Conservation (phyloP, 495 filamentous ascomycete species). For the Aspergillus baeticus region DNA sequence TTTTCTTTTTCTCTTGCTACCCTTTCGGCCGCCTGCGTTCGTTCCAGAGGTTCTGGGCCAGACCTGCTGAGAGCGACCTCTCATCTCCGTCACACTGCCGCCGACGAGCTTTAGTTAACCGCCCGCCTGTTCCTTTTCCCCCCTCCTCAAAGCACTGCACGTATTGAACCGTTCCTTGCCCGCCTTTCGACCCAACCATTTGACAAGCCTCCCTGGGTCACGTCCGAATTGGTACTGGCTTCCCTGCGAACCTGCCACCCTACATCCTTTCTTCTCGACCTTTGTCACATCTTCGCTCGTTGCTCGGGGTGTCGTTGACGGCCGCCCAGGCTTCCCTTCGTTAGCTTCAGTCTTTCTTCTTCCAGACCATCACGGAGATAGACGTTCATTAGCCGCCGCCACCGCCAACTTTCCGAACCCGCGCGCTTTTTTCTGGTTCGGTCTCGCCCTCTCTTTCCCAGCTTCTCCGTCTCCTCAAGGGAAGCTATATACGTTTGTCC, state of each 20-base stretch:
- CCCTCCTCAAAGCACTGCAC: background rate
- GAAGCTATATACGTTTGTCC: conserved; percentile 14
- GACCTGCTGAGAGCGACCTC: conserved; percentile 22
- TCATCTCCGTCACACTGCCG: conserved; percentile 33
- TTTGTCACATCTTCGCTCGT: conserved; percentile 2
- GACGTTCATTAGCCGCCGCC: conserved; percentile 15
- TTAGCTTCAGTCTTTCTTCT: conserved; percentile 2
- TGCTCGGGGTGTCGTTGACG: background rate
- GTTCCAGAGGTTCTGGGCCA: conserved; percentile 10
- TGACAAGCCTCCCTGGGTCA: conserved; percentile 3
- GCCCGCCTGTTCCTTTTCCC: conserved; percentile 16
- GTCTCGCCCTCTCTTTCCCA: conserved; percentile 3
- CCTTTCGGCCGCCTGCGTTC: conserved; percentile 13
- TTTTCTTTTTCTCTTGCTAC: conserved; percentile 14
- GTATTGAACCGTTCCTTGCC: conserved; percentile 15
- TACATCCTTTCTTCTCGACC: background rate
- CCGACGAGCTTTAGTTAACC: conserved; percentile 25
- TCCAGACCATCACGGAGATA: background rate
- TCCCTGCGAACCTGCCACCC: conserved; percentile 5
- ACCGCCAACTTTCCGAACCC: conserved; percentile 2
- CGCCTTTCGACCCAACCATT: conserved; percentile 8
- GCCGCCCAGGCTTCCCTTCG: background rate
- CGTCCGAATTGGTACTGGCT: conserved; percentile 5
- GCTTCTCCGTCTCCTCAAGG: conserved; percentile 7
- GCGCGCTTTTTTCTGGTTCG: conserved; percentile 13